Conservation (phyloP, 108 stramenopile species). For the Cyclostephanos tholiformis region DNA sequence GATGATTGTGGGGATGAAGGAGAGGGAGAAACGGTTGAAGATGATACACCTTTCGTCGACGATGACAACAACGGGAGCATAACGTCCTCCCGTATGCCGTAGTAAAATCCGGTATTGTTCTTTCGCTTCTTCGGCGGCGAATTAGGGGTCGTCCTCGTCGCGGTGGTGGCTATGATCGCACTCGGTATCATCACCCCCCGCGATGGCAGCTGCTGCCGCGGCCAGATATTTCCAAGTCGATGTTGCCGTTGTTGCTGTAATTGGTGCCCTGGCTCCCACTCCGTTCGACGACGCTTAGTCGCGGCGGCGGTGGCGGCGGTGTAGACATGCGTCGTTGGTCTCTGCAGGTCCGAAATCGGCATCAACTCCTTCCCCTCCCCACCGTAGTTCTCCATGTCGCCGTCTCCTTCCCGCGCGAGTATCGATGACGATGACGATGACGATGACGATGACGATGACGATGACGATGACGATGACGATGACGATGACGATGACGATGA, state of each 20-base stretch:
- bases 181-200: no score
- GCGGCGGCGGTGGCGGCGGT: background rate
- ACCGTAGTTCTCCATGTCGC: background rate
- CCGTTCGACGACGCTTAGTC: background rate
- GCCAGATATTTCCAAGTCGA: no score
- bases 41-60: background rate
- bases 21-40: background rate
- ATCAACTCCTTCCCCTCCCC: background rate
- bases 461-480: no score
- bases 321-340: background rate
- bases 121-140: conserved; percentile 8
- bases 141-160: no score
- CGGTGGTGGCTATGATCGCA: no score
- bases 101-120: conserved; percentile 55
- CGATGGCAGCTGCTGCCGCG: no score
- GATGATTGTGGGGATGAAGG: no score
- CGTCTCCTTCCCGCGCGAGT: background rate
- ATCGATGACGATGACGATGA: background rate
- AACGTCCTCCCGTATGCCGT: conserved; percentile 48
- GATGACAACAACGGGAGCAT: background rate
- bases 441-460: no score
- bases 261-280: background rate
- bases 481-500: no score
- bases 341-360: no score
- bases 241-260: background rate